Evolutionary conservation across 495 filamentous ascomycete genomes (phyloP).

Genomic region (Rostrohypoxylon terebratum): DNA sequence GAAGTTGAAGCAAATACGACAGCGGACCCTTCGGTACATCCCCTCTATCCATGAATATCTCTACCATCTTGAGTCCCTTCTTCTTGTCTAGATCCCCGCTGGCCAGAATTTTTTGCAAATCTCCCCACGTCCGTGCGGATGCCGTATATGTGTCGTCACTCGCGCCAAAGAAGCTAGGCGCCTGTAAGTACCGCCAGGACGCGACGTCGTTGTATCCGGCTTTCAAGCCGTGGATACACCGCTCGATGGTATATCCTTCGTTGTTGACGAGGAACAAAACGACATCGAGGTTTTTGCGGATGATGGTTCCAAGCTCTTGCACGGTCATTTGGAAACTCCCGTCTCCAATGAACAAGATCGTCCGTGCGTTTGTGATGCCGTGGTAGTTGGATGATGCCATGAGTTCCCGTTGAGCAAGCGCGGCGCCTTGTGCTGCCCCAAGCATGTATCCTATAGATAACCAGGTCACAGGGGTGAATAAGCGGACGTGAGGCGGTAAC

Average conservation of each 20-base stretch:
- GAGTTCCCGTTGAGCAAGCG: neutral
- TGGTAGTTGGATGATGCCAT: neutral
- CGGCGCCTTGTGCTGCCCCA: neutral
- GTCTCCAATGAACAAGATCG: conserved; percentile 6
- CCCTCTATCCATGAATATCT: conserved; percentile 5
- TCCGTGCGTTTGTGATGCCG: conserved; percentile 1
- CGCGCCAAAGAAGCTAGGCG: conserved; percentile 9
- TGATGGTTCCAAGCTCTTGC: conserved; percentile 4
- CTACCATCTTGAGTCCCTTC: conserved; percentile 3
- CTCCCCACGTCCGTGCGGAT: neutral
- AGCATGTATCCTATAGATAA: conserved; percentile 5
- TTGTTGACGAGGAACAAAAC: conserved; percentile 10
- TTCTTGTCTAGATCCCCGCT: neutral
- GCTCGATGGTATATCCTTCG: conserved; percentile 8
- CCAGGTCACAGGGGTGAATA: conserved; percentile 3
- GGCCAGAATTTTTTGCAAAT: neutral
- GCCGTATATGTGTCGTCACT: conserved; percentile 4
- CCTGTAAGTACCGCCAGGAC: neutral
- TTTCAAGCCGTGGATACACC: conserved; percentile 1
- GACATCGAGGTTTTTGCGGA: conserved; percentile 1
- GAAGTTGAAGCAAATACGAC: neutral
- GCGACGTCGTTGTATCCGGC: conserved; percentile 3
- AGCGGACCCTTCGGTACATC: neutral
- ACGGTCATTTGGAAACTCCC: conserved; percentile 11
- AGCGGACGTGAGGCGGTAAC: neutral